Evolutionary conservation across 768 basidiomycete species (phyloP).

Genomic region (Podaxis sp.): DNA sequence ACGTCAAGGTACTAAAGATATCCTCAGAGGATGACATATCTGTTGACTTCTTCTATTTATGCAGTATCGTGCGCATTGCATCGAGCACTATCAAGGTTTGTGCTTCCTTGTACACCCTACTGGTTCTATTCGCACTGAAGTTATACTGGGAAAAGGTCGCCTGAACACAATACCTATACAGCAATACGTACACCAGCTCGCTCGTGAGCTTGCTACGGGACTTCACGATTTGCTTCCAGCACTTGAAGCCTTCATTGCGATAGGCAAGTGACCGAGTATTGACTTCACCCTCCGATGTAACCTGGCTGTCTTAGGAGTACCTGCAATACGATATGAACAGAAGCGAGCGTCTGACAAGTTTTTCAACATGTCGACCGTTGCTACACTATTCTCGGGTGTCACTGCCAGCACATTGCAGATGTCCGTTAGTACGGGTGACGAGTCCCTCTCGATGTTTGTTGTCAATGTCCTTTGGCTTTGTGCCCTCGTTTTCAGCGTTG

Average conservation of each 20-base stretch:
- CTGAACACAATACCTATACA: conserved; percentile 10
- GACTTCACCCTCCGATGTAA: neutral
- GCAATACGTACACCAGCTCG: conserved; percentile 7
- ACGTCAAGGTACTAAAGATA: neutral
- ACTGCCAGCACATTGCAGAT: conserved; percentile 5
- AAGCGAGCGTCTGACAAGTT: conserved; percentile 4
- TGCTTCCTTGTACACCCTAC: no score
- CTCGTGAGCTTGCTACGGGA: neutral
- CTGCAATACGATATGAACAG: conserved; percentile 12
- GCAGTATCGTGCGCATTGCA: conserved; percentile 10
- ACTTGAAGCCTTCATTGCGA: conserved; percentile 1
- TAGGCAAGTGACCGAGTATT: neutral
- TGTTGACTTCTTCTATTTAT: neutral
- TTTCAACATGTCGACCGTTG: conserved; percentile 8
- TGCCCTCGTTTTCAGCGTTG: conserved; percentile 9
- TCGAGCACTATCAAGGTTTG: conserved; percentile 1
- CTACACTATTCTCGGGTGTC: conserved; percentile 11
- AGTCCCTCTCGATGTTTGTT: neutral
- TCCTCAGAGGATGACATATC: neutral
- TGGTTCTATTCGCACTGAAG: neutral
- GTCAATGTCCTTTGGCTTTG: conserved; percentile 9
- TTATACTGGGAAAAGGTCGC: neutral
- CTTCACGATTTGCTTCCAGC: neutral
- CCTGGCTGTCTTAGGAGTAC: neutral
- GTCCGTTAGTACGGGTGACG: neutral